Evolutionary conservation across 805 yeast species (phyloP).

Genomic region (Barnettozyma vustinii): DNA sequence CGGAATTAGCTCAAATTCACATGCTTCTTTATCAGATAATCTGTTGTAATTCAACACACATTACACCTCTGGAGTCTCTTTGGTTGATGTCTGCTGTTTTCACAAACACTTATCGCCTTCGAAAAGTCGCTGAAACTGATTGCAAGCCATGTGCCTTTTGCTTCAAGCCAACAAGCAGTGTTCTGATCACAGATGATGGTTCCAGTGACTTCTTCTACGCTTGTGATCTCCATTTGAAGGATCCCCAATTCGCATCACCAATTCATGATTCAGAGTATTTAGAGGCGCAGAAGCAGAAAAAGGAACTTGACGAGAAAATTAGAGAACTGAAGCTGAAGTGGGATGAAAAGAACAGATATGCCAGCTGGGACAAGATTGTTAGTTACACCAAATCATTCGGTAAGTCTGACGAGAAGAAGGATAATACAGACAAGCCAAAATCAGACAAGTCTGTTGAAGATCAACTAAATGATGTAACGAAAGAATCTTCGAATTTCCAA

Average conservation of each 20-base stretch:
- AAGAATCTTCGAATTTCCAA: constrained; percentile 11
- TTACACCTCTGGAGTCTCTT: not conserved
- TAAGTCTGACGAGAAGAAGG: constrained; percentile 14
- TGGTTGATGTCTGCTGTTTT: constrained; percentile 3
- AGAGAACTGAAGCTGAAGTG: constrained; percentile 16
- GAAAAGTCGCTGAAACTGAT: constrained; percentile 18
- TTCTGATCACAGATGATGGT: constrained; percentile 23
- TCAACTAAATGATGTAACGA: constrained; percentile 14
- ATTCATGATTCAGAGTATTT: constrained; percentile 19
- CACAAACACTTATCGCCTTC: constrained; percentile 20
- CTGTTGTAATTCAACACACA: too few relatives aligned
- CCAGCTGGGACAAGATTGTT: constrained; percentile 22
- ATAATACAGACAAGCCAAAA: constrained; percentile 6
- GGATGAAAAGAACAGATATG: constrained; percentile 25
- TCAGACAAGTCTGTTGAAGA: constrained; percentile 14
- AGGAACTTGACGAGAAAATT: constrained; percentile 19
- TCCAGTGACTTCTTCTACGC: constrained; percentile 16
- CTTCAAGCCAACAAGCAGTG: constrained; percentile 23
- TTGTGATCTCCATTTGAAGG: constrained; percentile 23
- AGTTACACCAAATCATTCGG: constrained; percentile 15
- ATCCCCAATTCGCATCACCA: constrained; percentile 21
- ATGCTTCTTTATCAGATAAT: not conserved
- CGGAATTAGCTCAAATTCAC: not conserved
- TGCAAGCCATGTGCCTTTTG: constrained; percentile 25
- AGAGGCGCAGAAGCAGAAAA: constrained; percentile 15